Evolutionary conservation across 164 flowering plant species (phyloP), one percentile per base, ranked within the genome.

Genomic region (Magnolia changhungtana): DNA sequence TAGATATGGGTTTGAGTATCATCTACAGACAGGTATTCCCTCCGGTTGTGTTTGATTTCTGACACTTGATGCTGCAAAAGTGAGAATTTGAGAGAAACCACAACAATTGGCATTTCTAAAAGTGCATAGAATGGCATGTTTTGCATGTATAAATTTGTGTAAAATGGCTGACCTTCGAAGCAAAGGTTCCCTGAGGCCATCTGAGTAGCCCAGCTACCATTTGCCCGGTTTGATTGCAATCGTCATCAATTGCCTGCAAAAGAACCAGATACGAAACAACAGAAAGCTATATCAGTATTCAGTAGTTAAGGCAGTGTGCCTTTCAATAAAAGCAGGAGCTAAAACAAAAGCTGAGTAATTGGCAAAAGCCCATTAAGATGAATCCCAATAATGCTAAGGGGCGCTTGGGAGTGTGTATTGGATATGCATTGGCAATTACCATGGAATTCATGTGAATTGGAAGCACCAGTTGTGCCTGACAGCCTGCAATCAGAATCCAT

Each of bases 161-260:
- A 51, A 3, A 58, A 29, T 58, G 58, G 11, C 88, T 58, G 77
- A 95, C 98, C 97, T 95, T 95, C 23, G 99, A 95, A 73, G 97
- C 99, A 86, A 95, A 95, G 65, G 98, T 95, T 55, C 96, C 99
- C 81, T 93, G 99, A 0, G 99, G 98, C 99, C 99, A 95, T 31
- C 86, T 84, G 16, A 94, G 95, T 80, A 92, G 79, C 70, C 99
- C 99, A 23, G 99, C 97, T 59, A 91, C 85, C 98, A 95, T 93
- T 79, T 95, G 99, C 74, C 98, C 97, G 1, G 98, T 95, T 81
- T 92, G 98, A 86, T 95, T 92, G 85, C 97, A 95, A 76, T 95
- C 98, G 86, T 93, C 98, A 85, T 95, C 98, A 83, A 95, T 95
- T 9, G 98, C 98, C 98, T 95, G 77, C 83, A 84, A 23, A 68